Conservation (phyloP, 805 yeast genomes). For the Saturnispora besseyi region DNA sequence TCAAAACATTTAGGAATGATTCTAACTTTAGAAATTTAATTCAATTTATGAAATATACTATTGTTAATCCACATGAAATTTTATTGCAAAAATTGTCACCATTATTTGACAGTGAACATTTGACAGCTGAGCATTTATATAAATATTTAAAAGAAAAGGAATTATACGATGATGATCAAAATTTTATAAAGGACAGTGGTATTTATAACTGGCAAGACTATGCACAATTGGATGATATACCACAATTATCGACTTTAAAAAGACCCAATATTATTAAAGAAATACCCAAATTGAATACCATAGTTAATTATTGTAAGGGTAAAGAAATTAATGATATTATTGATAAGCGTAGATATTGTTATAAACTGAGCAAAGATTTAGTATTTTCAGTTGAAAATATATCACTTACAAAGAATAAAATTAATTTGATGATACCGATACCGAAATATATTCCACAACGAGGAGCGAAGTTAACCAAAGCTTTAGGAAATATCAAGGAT, state of each 20-base stretch:
- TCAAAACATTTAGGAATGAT: slow-evolving; percentile 13
- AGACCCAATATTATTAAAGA: neutral
- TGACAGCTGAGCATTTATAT: slow-evolving; percentile 13
- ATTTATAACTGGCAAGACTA: neutral
- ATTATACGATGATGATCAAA: neutral
- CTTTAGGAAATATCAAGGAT: slow-evolving; percentile 2
- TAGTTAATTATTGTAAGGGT: neutral
- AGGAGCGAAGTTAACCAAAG: slow-evolving; percentile 10
- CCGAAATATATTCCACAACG: slow-evolving; percentile 15
- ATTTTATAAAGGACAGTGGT: neutral
- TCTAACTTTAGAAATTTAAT: slow-evolving; percentile 18
- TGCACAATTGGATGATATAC: neutral
- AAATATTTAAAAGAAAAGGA: slow-evolving; percentile 10
- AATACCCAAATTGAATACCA: neutral
- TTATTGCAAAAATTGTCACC: slow-evolving; percentile 14
- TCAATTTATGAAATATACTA: slow-evolving; percentile 22
- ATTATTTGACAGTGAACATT: slow-evolving; percentile 3
- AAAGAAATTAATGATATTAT: neutral
- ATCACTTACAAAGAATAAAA: slow-evolving; percentile 12
- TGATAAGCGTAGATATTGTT: slow-evolving; percentile 10
- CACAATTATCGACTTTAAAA: neutral
- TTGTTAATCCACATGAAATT: slow-evolving; percentile 26
- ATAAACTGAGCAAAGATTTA: slow-evolving; percentile 14
- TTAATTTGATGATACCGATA: slow-evolving; percentile 22
- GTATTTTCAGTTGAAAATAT: slow-evolving; percentile 19